A percentile compares a stretch with the other conserved stretches of the same genome.
Conservation (phyloP, 164 flowering plant species). For the Taxillus chinensis region DNA sequence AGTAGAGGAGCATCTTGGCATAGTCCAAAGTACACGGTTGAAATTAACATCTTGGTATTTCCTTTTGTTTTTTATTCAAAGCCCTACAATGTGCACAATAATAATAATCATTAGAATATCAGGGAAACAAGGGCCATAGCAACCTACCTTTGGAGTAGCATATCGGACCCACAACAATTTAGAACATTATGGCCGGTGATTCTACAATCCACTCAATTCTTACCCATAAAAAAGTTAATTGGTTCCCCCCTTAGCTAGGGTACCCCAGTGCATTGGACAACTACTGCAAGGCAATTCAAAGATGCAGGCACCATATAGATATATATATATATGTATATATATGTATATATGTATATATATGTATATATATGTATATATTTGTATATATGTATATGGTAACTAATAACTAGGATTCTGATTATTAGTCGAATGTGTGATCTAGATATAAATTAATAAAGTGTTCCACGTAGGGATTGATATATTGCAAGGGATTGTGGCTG, state of each 20-base stretch:
- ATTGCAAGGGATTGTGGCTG: no score
- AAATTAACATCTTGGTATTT: no score
- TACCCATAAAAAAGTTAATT: neutral
- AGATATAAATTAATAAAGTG: no score
- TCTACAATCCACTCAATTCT: neutral
- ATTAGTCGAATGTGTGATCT: no score
- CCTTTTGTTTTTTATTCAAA: slow-evolving; percentile 4
- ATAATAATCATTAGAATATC: slow-evolving; percentile 19
- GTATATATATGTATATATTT: neutral
- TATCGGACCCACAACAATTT: slow-evolving; percentile 16
- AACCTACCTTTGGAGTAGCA: slow-evolving; percentile 19
- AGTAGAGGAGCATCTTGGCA: slow-evolving; percentile 8
- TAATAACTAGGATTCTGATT: no score
- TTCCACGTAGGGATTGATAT: no score
- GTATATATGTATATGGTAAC: neutral
- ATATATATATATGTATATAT: neutral
- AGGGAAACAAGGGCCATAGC: slow-evolving; percentile 20
- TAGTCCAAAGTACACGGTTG: slow-evolving; percentile 1
- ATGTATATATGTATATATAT: neutral
- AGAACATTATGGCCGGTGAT: slow-evolving; percentile 1
- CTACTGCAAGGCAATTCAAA: no score
- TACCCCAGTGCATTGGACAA: no score
- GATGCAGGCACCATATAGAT: no score
- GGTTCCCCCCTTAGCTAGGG: no score
- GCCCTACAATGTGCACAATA: slow-evolving; percentile 1